Percentiles rank a stretch among this genome's conserved stretches.
Evolutionary conservation across 2,329 filamentous ascomycete genomes (phyloP).

Genomic region (Purpureocillium takamizusanense): DNA sequence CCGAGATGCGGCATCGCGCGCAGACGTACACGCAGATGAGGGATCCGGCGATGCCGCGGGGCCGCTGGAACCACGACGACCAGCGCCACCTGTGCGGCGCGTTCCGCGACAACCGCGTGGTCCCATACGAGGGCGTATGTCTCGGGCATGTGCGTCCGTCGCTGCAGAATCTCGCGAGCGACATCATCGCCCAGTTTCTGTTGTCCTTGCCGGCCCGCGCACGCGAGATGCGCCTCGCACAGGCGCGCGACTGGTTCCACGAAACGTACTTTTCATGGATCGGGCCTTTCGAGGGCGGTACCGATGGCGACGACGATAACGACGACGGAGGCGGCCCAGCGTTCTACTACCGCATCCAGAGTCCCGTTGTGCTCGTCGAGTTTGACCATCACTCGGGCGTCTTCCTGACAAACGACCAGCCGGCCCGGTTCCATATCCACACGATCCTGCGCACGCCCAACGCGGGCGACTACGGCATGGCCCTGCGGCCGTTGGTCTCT

Average conservation of each 20-base stretch:
- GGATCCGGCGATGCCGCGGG: constrained; percentile 56
- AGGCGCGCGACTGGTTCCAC: constrained; percentile 45
- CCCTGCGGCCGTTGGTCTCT: constrained; percentile 28
- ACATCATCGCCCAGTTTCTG: neutral
- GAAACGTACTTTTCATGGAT: constrained; percentile 80
- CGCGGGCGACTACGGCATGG: constrained; percentile 64
- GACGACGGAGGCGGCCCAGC: too few species aligned
- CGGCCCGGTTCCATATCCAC: constrained; percentile 72
- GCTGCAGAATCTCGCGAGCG: constrained; percentile 35
- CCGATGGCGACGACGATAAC: constrained; percentile 27
- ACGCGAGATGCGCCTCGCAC: constrained; percentile 42
- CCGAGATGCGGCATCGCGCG: constrained; percentile 36
- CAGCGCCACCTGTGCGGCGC: constrained; percentile 72
- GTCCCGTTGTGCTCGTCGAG: constrained; percentile 64
- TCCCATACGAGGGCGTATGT: constrained; percentile 62
- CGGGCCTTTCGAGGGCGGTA: constrained; percentile 54
- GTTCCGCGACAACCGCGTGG: constrained; percentile 67
- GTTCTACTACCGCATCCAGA: constrained; percentile 73
- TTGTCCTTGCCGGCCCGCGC: constrained; percentile 21
- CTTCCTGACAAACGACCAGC: constrained; percentile 63
- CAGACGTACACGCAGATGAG: constrained; percentile 51
- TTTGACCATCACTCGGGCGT: constrained; percentile 77
- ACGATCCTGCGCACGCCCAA: constrained; percentile 66
- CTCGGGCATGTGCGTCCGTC: constrained; percentile 36
- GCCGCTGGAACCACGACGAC: constrained; percentile 73